Conservation (phyloP, 1,284 basidiomycete species). For the Leccinum solheimii region DNA sequence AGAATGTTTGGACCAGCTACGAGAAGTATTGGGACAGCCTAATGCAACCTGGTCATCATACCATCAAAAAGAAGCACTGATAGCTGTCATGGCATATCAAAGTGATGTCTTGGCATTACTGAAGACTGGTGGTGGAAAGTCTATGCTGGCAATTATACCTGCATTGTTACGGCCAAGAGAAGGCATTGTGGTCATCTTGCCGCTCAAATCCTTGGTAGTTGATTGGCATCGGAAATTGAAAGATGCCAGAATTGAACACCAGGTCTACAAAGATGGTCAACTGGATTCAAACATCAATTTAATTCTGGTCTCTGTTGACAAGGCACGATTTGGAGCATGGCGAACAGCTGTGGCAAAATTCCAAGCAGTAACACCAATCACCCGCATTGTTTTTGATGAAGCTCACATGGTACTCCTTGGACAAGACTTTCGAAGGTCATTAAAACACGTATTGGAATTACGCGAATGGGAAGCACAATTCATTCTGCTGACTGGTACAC, state of each 20-base stretch:
- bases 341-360: neutral
- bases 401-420: neutral
- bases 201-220: neutral
- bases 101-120: neutral
- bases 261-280: neutral
- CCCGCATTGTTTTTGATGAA: neutral
- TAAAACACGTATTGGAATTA: neutral
- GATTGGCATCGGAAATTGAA: neutral
- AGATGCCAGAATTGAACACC: neutral
- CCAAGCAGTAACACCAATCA: neutral
- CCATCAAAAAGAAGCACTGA: neutral
- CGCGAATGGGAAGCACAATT: neutral
- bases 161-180: neutral
- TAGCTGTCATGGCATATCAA: neutral
- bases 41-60: neutral
- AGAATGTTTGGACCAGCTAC: neutral
- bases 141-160: neutral
- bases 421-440: neutral
- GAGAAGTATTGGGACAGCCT: neutral
- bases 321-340: neutral
- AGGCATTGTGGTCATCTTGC: neutral
- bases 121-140: neutral
- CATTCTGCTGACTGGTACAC: neutral
- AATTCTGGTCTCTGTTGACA: neutral
- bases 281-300: neutral